Base-by-base conservation (phyloP, 129 eudicot genomes). In the Artemisia annua region DNA sequence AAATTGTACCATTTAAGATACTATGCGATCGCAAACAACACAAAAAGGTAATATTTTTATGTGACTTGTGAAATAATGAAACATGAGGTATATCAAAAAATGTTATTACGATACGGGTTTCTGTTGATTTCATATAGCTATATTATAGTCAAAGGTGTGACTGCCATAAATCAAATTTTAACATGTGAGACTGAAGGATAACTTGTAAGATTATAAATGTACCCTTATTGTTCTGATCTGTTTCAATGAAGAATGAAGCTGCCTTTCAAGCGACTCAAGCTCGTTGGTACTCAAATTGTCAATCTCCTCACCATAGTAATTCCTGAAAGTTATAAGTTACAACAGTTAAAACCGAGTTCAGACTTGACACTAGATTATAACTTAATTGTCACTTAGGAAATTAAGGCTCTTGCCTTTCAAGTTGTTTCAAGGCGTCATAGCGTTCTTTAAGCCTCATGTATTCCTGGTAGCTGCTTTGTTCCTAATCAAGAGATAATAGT, bases 241-340 rank as follows among this genome's bases (percentile, higher is more conserved):
- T 71, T 56, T 83, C 72, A 86, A 58, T 60, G 91, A 65, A 60
- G 75, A 77, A 80, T 86, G 83, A 73, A 83, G 85, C 78, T 86
- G 91, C 16, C 81, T 83, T 69, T 86, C 91, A 51, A 86, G 83
- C 9, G 88, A 83, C 55, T 86, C 91, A 14, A 86, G 91, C 62
- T 86, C 88, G 60, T 78, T 80, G 69, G 82, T 86, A 61, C 56
- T 83, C 70, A 86, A 72, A 9, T 85, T 75, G 48, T 78, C 86
- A 15, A 86, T 76, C 72, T 86, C 88, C 78, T 86, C 91, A 12
- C 91, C 91, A 32, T 48, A 24, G 78, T 80, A 82, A 83, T 86
- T 83, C 78, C 91, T 86, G 78, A 69, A 78, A 71, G 3, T 64
- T 71, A 64, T 53, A 78, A 71, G 1, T 64, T 71, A 63, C 67